phyloP scores from a whole-genome alignment of 2,329 filamentous ascomycete genomes.

The Aspergillus sp. region DNA sequence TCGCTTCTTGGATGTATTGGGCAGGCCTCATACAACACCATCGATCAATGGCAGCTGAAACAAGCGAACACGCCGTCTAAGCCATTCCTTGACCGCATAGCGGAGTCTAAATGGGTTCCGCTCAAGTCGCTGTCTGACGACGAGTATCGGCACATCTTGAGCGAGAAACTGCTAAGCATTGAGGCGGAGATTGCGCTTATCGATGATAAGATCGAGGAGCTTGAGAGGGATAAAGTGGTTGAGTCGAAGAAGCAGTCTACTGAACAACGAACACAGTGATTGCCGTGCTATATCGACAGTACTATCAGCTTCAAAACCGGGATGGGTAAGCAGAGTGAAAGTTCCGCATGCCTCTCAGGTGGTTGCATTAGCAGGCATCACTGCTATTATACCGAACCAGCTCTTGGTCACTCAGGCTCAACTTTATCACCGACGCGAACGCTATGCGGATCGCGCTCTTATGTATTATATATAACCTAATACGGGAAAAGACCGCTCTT shows the following conservation, averaged over 20 bases:
- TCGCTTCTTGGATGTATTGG: slow-evolving; percentile 61
- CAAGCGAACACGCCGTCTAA: slow-evolving; percentile 41
- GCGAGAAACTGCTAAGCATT: slow-evolving; percentile 71
- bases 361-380: background rate
- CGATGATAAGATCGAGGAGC: slow-evolving; percentile 71
- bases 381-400: too few species aligned
- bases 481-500: background rate
- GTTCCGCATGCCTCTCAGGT: background rate
- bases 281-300: background rate
- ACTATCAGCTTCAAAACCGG: background rate
- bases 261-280: slow-evolving; percentile 11
- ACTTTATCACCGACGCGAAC: too few species aligned
- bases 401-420: too few species aligned
- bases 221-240: slow-evolving; percentile 41
- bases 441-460: too few species aligned
- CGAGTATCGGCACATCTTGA: slow-evolving; percentile 72
- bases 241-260: slow-evolving; percentile 1
- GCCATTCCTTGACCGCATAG: slow-evolving; percentile 54
- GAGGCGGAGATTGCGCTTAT: slow-evolving; percentile 79
- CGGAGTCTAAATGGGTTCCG: slow-evolving; percentile 71
- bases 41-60: slow-evolving; percentile 53
- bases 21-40: slow-evolving; percentile 59
- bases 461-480: background rate
- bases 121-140: slow-evolving; percentile 71
- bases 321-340: background rate